phyloP scores from a whole-genome alignment of 768 basidiomycete species.

The Phaeolepiota aurea region DNA sequence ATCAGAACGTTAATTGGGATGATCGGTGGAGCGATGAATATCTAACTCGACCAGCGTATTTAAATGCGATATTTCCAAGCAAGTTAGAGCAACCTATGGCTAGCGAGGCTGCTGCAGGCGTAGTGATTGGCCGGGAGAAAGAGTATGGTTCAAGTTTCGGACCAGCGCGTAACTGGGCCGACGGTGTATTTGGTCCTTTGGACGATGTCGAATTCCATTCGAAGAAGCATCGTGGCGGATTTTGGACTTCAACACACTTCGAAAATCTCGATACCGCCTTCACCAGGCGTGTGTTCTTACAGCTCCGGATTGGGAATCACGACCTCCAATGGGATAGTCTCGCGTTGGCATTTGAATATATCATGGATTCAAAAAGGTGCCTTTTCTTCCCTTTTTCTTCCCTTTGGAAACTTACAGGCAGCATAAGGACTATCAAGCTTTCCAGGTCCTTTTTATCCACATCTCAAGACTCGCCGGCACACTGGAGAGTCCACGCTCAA shows the following conservation, averaged over 20 bases:
- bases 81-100: conserved; percentile 22
- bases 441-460: conserved; percentile 57
- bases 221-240: conserved; percentile 16
- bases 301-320: conserved; percentile 37
- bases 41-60: conserved; percentile 32
- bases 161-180: conserved; percentile 60
- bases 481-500: conserved; percentile 73
- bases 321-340: conserved; percentile 62
- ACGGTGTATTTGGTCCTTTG: conserved; percentile 43
- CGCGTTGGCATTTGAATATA: conserved; percentile 60
- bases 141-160: conserved; percentile 56
- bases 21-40: conserved; percentile 58
- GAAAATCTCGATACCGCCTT: conserved; percentile 38
- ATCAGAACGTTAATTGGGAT: conserved; percentile 37
- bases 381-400: conserved; percentile 7
- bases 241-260: conserved; percentile 41
- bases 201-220: conserved; percentile 23
- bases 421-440: conserved; percentile 53
- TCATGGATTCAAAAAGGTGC: conserved; percentile 49
- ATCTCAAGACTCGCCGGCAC: conserved; percentile 46
- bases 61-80: conserved; percentile 48
- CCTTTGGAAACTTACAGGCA: conserved; percentile 2
- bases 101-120: conserved; percentile 58
- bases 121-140: conserved; percentile 57
- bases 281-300: conserved; percentile 50